Evolutionary conservation across 768 basidiomycete species (phyloP), one percentile per base, ranked within the genome.

Genomic region (Obba rivulosa): DNA sequence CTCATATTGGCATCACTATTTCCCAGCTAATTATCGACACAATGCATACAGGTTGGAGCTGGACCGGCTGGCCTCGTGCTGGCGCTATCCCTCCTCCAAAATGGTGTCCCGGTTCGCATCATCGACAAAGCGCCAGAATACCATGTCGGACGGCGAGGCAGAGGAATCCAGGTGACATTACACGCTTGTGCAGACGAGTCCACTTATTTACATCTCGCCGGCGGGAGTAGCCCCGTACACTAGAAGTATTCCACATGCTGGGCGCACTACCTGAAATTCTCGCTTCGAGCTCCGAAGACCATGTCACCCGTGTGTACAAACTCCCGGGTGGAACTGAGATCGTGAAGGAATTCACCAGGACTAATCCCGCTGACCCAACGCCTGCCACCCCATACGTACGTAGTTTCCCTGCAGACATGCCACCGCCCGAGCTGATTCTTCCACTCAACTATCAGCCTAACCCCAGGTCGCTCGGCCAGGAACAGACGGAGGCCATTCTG

Each of bases 401-500:
- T 37, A 10, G 5, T 25, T 5, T 7, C 17, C 10, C 20, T 21
- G 13, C 20, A 25, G 22, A 4, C 2, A 21, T 14, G 11, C 48
- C 52, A 35, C n/a, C 18, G 8, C 22, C 35, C 13, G 24, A 14
- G 4, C 17, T 11, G 7, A 34, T 9, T 4, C 18, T 13, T 23
- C 14, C 5, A 18, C 34, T 36, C 11, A 36, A 31, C 21, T 4
- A 8, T 37, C 17, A 21, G 20, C 10, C 16, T 14, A 3, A 11
- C n/a, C n/a, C 41, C 34, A 34, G 23, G 17, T 10, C n/a, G 7
- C 43, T 58, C 14, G 49, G 55, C 8, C 61, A 62, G 31, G 53
- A 51, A 9, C 18, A 49, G 13, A 21, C 64, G 2, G 68, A 70
- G 47, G 51, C 47, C 3, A 58, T 72, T 11, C 55, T 74, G 8